Evolutionary conservation across 805 yeast genomes (phyloP).

Genomic region (Isabelozyma rhagii): DNA sequence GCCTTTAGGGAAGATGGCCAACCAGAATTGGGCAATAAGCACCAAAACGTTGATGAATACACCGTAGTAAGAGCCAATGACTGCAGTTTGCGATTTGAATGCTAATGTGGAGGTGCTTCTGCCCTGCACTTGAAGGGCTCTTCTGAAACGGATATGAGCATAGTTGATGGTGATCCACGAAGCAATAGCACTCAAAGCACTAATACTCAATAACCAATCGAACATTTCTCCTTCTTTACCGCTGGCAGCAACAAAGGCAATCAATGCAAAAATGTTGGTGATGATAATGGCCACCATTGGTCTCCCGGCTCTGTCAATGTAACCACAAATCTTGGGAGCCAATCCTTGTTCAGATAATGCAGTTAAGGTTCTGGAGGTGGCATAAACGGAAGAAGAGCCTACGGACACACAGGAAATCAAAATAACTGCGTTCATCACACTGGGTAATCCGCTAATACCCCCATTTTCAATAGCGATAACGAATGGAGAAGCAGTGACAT

Average conservation of each 20-base stretch:
- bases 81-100: slow-evolving; percentile 36
- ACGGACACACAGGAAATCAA: slow-evolving; percentile 68
- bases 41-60: slow-evolving; percentile 31
- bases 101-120: slow-evolving; percentile 33
- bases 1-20: slow-evolving; percentile 37
- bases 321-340: slow-evolving; percentile 59
- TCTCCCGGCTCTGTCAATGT: slow-evolving; percentile 75
- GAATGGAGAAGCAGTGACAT: slow-evolving; percentile 69
- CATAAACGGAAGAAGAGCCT: slow-evolving; percentile 70
- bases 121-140: slow-evolving; percentile 32
- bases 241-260: slow-evolving; percentile 51
- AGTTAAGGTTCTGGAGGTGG: slow-evolving; percentile 65
- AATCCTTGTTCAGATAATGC: slow-evolving; percentile 64
- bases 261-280: slow-evolving; percentile 52
- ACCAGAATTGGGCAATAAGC: slow-evolving; percentile 41
- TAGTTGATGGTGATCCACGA: slow-evolving; percentile 41
- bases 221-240: slow-evolving; percentile 39
- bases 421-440: slow-evolving; percentile 68
- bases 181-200: slow-evolving; percentile 39
- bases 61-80: slow-evolving; percentile 34
- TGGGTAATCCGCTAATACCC: slow-evolving; percentile 63
- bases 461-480: slow-evolving; percentile 70
- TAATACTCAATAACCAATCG: slow-evolving; percentile 38
- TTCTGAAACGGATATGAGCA: slow-evolving; percentile 38
- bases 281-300: slow-evolving; percentile 66